Evolutionary conservation across 495 filamentous ascomycete species (phyloP).

Genomic region (Penicillium cinerascens): DNA sequence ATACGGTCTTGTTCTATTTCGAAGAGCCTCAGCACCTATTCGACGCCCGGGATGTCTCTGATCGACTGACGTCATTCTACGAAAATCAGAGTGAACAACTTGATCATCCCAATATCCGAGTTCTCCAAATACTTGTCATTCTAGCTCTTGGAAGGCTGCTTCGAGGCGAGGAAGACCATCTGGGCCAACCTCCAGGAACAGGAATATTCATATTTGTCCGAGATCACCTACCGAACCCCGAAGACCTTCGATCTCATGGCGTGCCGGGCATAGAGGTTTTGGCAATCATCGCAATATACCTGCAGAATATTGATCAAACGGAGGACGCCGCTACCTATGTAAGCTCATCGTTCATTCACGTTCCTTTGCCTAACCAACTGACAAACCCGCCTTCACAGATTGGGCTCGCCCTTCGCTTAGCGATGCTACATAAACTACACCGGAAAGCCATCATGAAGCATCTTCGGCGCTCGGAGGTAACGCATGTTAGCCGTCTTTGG

Average conservation of each 20-base stretch:
- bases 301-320: conserved; percentile 3
- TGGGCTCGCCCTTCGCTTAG: conserved; percentile 1
- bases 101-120: background rate
- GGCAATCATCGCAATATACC: conserved; percentile 2
- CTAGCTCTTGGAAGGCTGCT: conserved; percentile 8
- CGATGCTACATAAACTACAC: conserved; percentile 4
- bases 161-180: background rate
- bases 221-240: background rate
- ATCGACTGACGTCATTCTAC: conserved; percentile 1
- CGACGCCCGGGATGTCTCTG: conserved; percentile 6
- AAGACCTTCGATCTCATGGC: background rate
- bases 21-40: conserved; percentile 7
- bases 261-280: conserved; percentile 4
- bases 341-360: no score
- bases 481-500: conserved; percentile 3
- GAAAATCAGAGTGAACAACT: background rate
- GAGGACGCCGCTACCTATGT: conserved; percentile 7
- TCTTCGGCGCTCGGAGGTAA: conserved; percentile 5
- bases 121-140: conserved; percentile 1
- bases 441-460: background rate
- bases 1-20: conserved; percentile 3
- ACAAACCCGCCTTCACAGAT: background rate
- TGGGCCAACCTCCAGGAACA: background rate
- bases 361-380: no score
- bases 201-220: background rate